phyloP scores from a whole-genome alignment of 805 yeast species.

The Wickerhamiella bombiphila region DNA sequence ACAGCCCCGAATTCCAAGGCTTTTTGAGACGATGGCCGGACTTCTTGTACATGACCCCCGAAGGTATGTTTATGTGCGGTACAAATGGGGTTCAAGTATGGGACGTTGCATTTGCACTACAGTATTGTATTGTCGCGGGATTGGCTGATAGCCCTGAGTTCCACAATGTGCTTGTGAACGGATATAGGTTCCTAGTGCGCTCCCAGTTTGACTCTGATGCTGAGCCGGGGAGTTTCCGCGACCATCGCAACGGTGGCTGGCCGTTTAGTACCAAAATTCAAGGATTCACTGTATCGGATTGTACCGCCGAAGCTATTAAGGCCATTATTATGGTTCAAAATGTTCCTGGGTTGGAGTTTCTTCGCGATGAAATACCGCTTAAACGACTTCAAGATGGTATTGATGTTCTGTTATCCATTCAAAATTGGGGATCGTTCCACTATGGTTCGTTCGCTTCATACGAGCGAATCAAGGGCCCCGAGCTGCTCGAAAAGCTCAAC shows the following conservation, averaged over 20 bases:
- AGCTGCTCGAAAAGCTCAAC: conserved; percentile 59
- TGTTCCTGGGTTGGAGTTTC: conserved; percentile 36
- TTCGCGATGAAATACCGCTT: conserved; percentile 39
- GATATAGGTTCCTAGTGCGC: conserved; percentile 56
- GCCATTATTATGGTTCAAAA: conserved; percentile 85
- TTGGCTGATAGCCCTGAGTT: conserved; percentile 56
- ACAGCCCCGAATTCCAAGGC: conserved; percentile 44
- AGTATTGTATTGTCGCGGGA: conserved; percentile 67
- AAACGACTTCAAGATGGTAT: conserved; percentile 50
- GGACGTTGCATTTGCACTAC: conserved; percentile 89
- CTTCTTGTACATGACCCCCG: conserved; percentile 67
- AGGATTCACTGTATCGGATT: conserved; percentile 93
- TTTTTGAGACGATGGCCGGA: conserved; percentile 54
- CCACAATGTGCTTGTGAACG: conserved; percentile 44
- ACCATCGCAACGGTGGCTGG: conserved; percentile 79
- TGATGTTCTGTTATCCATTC: conserved; percentile 61
- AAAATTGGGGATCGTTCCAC: conserved; percentile 64
- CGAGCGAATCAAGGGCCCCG: conserved; percentile 72
- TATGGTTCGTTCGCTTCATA: conserved; percentile 88
- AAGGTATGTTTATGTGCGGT: conserved; percentile 89
- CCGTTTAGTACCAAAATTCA: conserved; percentile 92
- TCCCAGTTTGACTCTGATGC: conserved; percentile 80
- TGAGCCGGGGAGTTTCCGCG: conserved; percentile 65
- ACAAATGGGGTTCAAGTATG: conserved; percentile 96
- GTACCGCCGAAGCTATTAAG: conserved; percentile 90